A percentile compares a stretch with the other conserved stretches of the same genome.
phyloP scores from a whole-genome alignment of 306 rosid species.

The Erythrophleum fordii region DNA sequence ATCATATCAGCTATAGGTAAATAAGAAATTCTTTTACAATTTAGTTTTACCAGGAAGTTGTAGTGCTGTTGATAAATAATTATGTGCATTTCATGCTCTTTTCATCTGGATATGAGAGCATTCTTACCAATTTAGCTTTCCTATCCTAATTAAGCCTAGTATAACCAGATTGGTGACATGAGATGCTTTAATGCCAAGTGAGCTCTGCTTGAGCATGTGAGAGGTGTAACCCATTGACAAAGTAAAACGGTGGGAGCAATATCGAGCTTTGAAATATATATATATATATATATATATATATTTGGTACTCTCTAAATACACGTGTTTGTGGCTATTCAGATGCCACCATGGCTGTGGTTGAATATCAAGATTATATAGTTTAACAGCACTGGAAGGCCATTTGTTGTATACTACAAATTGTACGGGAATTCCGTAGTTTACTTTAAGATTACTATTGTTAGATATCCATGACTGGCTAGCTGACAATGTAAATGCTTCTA shows the following conservation, averaged over 20 bases:
- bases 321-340: slow-evolving; percentile 2
- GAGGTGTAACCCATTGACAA: not conserved
- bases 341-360: slow-evolving; percentile 12
- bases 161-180: slow-evolving; percentile 5
- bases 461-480: not conserved
- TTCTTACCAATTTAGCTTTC: not conserved
- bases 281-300: not conserved
- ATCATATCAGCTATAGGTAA: not conserved
- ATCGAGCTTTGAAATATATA: not conserved
- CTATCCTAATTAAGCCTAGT: not conserved
- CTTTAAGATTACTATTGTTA: not conserved
- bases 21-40: not conserved
- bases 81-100: not conserved
- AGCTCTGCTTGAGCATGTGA: not conserved
- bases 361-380: not conserved
- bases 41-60: not conserved
- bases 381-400: not conserved
- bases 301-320: not conserved
- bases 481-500: not conserved
- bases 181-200: not conserved
- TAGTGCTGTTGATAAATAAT: not conserved
- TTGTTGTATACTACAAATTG: not conserved
- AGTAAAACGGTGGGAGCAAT: not conserved
- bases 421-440: slow-evolving; percentile 1
- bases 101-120: not conserved